A percentile compares a stretch with the other conserved stretches of the same genome.
phyloP scores from a whole-genome alignment of 2,329 filamentous ascomycete species.

The Fusarium metavorans region DNA sequence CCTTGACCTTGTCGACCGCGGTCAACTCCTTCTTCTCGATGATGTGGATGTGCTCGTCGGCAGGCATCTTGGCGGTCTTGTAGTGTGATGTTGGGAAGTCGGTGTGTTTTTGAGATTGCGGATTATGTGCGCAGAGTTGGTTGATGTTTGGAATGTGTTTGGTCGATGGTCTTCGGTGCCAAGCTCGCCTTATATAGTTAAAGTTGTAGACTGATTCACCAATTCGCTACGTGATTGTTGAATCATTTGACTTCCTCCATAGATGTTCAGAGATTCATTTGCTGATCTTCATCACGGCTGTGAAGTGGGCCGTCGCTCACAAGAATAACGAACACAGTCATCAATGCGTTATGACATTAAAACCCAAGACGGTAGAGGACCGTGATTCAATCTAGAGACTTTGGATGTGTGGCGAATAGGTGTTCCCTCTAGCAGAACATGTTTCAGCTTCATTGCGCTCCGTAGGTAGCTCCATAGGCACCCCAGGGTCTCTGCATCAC shows the following conservation, averaged over 20 bases:
- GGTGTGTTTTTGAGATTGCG: neutral
- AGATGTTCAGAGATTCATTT: neutral
- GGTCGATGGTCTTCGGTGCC: neutral
- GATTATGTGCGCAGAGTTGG: neutral
- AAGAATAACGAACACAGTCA: neutral
- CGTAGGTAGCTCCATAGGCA: neutral
- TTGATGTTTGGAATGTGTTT: neutral
- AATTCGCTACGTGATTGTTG: neutral
- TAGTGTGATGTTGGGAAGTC: neutral
- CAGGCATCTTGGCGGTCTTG: neutral
- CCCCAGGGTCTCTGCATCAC: neutral
- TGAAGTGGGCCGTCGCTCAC: neutral
- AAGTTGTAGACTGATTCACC: neutral
- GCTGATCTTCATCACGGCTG: neutral
- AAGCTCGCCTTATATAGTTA: neutral
- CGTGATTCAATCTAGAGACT: neutral
- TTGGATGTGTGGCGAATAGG: neutral
- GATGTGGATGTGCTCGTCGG: neutral
- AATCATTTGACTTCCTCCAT: neutral
- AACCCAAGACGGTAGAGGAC: neutral
- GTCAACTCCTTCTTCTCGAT: neutral
- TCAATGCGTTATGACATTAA: neutral
- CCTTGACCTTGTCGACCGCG: neutral
- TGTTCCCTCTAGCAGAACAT: neutral
- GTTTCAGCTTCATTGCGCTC: neutral